phyloP scores from a whole-genome alignment of 352 stramenopile species.

The Pythium rishiriense region DNA sequence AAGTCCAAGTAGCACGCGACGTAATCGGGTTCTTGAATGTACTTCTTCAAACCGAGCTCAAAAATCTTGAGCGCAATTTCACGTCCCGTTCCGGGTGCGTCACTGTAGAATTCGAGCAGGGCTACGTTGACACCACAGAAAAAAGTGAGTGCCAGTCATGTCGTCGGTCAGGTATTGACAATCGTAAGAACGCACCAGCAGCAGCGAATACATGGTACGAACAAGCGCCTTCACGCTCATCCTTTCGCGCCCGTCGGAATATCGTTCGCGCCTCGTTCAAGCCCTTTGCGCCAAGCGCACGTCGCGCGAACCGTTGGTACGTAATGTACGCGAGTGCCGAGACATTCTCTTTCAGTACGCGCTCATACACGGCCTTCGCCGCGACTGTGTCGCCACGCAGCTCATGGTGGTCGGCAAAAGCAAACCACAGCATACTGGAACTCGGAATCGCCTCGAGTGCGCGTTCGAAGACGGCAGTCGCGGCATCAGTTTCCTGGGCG shows the following conservation, averaged over 20 bases:
- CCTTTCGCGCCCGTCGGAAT: conserved; percentile 82
- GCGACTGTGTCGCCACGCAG: conserved; percentile 58
- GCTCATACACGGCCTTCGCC: conserved; percentile 82
- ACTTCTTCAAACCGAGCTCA: conserved; percentile 87
- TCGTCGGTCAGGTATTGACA: background rate
- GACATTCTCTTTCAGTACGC: conserved; percentile 67
- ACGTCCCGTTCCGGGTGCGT: conserved; percentile 78
- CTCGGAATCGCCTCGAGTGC: conserved; percentile 75
- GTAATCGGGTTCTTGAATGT: conserved; percentile 84
- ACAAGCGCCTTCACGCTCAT: conserved; percentile 79
- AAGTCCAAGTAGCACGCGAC: conserved; percentile 88
- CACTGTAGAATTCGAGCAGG: conserved; percentile 84
- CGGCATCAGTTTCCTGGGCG: conserved; percentile 67
- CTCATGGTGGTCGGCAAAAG: conserved; percentile 81
- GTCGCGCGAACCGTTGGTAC: conserved; percentile 83
- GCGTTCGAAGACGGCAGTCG: conserved; percentile 65
- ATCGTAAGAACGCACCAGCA: conserved; percentile 45
- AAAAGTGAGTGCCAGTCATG: background rate
- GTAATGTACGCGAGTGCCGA: conserved; percentile 82
- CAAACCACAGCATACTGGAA: conserved; percentile 82
- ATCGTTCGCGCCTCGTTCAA: conserved; percentile 74
- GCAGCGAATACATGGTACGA: conserved; percentile 84
- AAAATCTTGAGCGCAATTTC: conserved; percentile 90
- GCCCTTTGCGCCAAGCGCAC: conserved; percentile 73
- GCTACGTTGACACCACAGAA: conserved; percentile 37